Base-by-base conservation (phyloP, 306 rosid species). In the Cucumis cinereus region DNA sequence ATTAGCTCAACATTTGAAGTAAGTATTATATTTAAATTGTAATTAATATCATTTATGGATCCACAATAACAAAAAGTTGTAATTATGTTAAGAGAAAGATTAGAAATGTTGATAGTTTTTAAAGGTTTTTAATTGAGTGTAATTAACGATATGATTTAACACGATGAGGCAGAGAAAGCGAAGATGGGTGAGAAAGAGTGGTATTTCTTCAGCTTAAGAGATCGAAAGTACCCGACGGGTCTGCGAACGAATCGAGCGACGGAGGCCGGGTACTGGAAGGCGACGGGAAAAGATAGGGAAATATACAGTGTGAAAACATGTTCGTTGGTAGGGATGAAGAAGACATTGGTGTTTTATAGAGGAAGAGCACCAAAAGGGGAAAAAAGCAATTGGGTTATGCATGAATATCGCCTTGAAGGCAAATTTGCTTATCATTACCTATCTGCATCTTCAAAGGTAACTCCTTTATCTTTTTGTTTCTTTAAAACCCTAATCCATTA, bases 121-220 rank as follows among this genome's bases (percentile, higher is more conserved):
- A 30, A 30, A 30, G 4, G 16, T 45, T 49, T 49, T n/a, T n/a
- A n/a, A n/a, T n/a, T 15, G 54, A 49, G 7, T 49, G 2, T 49
- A 49, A 47, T 43, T 43, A 0, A 1, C 2, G 52, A 49, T 13
- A 12, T 49, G 52, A 47, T 14, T 45, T 47, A 47, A 47, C 1
- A 47, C 19, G 7, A 2, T 52, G n/a, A 52, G 9, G 0, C 88
- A 91, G 99, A 84, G 53, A 95, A 92, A 80, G 98, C 99, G 0
- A 95, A 95, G 75, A 88, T 95, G 98, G 99, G 99, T 1, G 99
- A 95, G 84, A 95, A 90, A 22, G 99, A 95, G 74, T 95, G 98
- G 98, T 95, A 95, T 77, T 95, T 95, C 81, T 95, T 89, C 77
- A 95, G 92, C 83, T 81, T 92, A 0, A 84, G 97, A 4, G 99